Conservation (phyloP, 805 yeast genomes). For the Candida wancherniae region DNA sequence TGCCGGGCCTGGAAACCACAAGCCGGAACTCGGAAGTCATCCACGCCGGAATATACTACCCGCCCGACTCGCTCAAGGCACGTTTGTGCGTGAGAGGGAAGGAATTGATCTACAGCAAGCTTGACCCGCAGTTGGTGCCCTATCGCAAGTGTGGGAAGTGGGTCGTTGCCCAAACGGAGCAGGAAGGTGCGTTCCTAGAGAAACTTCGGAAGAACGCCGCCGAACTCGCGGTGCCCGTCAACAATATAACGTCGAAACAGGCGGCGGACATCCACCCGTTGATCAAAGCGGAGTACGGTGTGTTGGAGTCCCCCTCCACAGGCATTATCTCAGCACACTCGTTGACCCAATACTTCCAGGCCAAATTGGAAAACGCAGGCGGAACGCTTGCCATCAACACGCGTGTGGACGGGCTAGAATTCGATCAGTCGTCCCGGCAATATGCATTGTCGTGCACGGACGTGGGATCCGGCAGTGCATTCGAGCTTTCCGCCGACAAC, state of each 20-base stretch:
- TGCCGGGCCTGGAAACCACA: conserved; percentile 75
- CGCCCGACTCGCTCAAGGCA: conserved; percentile 61
- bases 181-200: conserved; percentile 56
- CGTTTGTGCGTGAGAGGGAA: conserved; percentile 74
- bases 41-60: conserved; percentile 87
- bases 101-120: conserved; percentile 48
- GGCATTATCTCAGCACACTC: conserved; percentile 85
- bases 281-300: conserved; percentile 57
- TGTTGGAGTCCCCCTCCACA: conserved; percentile 71
- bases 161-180: conserved; percentile 76
- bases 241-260: conserved; percentile 42
- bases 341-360: conserved; percentile 54
- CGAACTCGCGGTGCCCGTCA: conserved; percentile 52
- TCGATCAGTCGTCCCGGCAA: conserved; percentile 16
- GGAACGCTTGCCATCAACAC: conserved; percentile 68
- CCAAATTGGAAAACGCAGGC: conserved; percentile 49
- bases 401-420: conserved; percentile 41
- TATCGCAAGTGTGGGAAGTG: conserved; percentile 71
- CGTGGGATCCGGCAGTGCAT: conserved; percentile 26
- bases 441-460: conserved; percentile 25
- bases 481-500: conserved; percentile 46
- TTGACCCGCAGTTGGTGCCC: conserved; percentile 40
- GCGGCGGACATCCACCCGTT: conserved; percentile 58
- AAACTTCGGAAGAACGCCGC: conserved; percentile 47
- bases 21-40: conserved; percentile 90